phyloP scores from a whole-genome alignment of 768 basidiomycete species.

The Boletellus emodensis region DNA sequence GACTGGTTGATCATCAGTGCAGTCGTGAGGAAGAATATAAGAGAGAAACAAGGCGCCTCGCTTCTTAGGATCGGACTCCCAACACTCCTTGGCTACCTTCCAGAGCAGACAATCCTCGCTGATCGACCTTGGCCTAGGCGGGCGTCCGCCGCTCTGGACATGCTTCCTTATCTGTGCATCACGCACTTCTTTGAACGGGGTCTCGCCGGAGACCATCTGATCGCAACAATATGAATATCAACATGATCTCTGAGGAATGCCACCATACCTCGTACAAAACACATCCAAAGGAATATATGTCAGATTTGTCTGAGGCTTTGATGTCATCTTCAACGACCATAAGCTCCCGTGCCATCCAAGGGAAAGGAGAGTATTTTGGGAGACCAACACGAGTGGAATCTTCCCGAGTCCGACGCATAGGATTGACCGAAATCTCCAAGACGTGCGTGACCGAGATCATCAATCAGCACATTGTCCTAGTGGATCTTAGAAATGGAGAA shows the following conservation, averaged over 20 bases:
- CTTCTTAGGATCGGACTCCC: constrained; percentile 7
- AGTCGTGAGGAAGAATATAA: not conserved
- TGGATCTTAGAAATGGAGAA: constrained; percentile 1
- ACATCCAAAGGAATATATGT: constrained; percentile 29
- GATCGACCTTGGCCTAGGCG: constrained; percentile 6
- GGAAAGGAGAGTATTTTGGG: not conserved
- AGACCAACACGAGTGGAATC: constrained; percentile 24
- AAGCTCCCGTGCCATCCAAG: constrained; percentile 30
- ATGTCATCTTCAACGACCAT: not conserved
- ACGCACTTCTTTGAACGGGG: constrained; percentile 6
- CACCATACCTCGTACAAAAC: constrained; percentile 29
- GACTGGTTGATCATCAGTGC: not conserved
- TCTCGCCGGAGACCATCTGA: constrained; percentile 19
- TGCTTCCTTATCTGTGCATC: not conserved
- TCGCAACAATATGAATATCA: not conserved
- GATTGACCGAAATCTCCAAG: constrained; percentile 30
- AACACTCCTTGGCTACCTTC: no score
- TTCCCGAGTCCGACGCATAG: constrained; percentile 18
- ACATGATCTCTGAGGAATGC: not conserved
- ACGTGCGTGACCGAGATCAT: constrained; percentile 10
- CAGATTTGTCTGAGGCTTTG: constrained; percentile 15
- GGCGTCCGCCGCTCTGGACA: constrained; percentile 1
- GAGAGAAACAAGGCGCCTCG: constrained; percentile 4
- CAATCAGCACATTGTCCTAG: constrained; percentile 26
- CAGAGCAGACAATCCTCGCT: no score